phyloP scores from a whole-genome alignment of 192 early-diverging fungal genomes.

The Backusella luteola region DNA sequence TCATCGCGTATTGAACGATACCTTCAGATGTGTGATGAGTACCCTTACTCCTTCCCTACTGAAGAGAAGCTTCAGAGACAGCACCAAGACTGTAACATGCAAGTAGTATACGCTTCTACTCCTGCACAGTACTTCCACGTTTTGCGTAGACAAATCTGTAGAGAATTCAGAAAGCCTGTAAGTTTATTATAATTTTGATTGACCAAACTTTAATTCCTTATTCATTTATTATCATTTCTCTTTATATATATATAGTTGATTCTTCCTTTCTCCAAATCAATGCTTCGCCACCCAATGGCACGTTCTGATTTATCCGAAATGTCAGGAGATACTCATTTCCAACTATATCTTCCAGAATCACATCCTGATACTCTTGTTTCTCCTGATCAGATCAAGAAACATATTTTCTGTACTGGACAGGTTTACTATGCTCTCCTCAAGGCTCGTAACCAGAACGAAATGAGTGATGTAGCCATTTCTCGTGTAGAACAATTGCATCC shows the following conservation, averaged over 20 bases:
- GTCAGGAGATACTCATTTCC: conserved; percentile 77
- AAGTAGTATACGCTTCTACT: conserved; percentile 92
- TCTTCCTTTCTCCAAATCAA: conserved; percentile 75
- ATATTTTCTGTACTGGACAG: conserved; percentile 94
- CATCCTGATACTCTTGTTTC: conserved; percentile 70
- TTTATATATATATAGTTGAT: conserved; percentile 33
- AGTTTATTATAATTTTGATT: conserved; percentile 14
- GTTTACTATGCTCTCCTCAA: conserved; percentile 91
- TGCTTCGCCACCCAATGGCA: conserved; percentile 91
- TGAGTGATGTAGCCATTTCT: conserved; percentile 86
- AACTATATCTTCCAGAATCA: conserved; percentile 88
- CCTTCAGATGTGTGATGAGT: conserved; percentile 92
- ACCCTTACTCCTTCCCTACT: conserved; percentile 79
- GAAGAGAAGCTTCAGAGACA: conserved; percentile 80
- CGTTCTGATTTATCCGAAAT: conserved; percentile 82
- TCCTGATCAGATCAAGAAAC: conserved; percentile 85
- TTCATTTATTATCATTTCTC: conserved; percentile 16
- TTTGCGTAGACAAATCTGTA: conserved; percentile 90
- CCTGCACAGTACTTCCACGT: conserved; percentile 97
- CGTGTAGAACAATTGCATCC: conserved; percentile 92
- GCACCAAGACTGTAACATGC: conserved; percentile 98
- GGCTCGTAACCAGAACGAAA: conserved; percentile 87
- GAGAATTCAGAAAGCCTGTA: conserved; percentile 95
- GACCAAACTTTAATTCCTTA: background rate
- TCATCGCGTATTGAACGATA: conserved; percentile 93